These are phyloP conservation scores for Arthrobotrys musiformis DNA, from an alignment of 2,329 filamentous ascomycete genomes.

Conservation along the genomic window DNA sequence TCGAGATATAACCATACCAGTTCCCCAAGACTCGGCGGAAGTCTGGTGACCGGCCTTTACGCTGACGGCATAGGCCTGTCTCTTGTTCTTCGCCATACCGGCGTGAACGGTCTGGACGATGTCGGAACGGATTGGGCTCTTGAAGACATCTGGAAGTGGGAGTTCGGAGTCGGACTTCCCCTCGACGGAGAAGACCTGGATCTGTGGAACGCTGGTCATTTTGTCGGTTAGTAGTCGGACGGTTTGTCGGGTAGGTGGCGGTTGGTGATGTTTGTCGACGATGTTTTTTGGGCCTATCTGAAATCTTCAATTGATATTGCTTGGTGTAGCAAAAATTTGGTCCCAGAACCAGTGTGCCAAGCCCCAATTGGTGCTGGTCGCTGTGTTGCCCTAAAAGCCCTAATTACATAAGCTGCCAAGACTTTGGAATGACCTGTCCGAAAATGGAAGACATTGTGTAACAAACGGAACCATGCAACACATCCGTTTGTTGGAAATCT, in stretches of 20 bases:
- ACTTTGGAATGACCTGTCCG: no score
- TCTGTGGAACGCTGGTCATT: constrained; percentile 73
- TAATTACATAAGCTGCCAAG: constrained; percentile 35
- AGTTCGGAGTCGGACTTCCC: constrained; percentile 89
- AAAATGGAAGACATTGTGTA: constrained; percentile 20
- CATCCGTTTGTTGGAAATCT: background rate
- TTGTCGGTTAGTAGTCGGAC: constrained; percentile 43
- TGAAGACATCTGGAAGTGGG: constrained; percentile 96
- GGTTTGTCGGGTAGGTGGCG: constrained; percentile 12
- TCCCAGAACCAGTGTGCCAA: constrained; percentile 29
- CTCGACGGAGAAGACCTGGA: constrained; percentile 96
- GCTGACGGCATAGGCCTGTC: constrained; percentile 99
- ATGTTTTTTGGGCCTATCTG: constrained; percentile 39
- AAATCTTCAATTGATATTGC: constrained; percentile 54
- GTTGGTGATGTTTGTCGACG: constrained; percentile 47
- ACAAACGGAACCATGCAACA: constrained; percentile 37
- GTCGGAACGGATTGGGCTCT: constrained; percentile 95
- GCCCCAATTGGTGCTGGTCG: background rate
- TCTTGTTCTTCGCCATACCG: constrained; percentile 99
- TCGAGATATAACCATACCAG: constrained; percentile 73
- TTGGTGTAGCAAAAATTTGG: constrained; percentile 54
- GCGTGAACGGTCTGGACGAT: constrained; percentile 98
- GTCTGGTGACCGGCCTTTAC: constrained; percentile 99
- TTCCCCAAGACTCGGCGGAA: constrained; percentile 99
- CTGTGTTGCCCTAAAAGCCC: constrained; percentile 54